Conservation (phyloP, 768 basidiomycete species). For the Psilocybe subaeruginosa region DNA sequence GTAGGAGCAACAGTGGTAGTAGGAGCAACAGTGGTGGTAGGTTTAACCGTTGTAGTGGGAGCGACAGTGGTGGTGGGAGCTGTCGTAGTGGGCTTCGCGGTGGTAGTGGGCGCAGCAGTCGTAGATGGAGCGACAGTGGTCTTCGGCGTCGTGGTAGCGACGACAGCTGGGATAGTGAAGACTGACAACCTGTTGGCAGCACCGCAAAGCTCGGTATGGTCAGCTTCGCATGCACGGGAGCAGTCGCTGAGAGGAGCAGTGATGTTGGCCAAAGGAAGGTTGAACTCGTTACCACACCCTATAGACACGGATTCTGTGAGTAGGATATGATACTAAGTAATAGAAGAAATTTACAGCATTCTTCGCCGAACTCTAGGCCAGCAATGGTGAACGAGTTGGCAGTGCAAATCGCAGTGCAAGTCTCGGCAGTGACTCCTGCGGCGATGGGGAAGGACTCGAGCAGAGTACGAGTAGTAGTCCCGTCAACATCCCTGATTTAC, state of each 20-base stretch:
- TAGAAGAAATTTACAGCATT: conserved; percentile 14
- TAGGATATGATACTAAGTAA: no score
- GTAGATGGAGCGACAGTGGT: not conserved
- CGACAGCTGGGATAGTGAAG: conserved; percentile 1
- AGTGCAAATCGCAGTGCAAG: conserved; percentile 10
- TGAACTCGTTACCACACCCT: conserved; percentile 21
- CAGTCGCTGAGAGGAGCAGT: conserved; percentile 17
- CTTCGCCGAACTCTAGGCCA: conserved; percentile 15
- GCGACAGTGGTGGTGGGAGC: not conserved
- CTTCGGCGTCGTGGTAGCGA: not conserved
- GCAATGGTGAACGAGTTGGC: conserved; percentile 1
- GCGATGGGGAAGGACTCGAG: conserved; percentile 16
- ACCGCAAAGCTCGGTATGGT: conserved; percentile 21
- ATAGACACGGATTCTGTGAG: not conserved
- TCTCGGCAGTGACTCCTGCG: conserved; percentile 17
- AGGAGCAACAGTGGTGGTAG: not conserved
- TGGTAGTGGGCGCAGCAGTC: not conserved
- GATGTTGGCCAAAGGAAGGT: conserved; percentile 11
- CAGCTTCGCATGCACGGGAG: conserved; percentile 16
- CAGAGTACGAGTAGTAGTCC: conserved; percentile 6
- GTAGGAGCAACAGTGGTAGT: not conserved
- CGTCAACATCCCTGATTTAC: conserved; percentile 12
- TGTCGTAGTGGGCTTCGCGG: not conserved
- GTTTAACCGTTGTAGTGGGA: no score
- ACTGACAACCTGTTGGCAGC: conserved; percentile 16